Evolutionary conservation across 306 rosid genomes (phyloP).

Genomic region (Cucumis cinereus): DNA sequence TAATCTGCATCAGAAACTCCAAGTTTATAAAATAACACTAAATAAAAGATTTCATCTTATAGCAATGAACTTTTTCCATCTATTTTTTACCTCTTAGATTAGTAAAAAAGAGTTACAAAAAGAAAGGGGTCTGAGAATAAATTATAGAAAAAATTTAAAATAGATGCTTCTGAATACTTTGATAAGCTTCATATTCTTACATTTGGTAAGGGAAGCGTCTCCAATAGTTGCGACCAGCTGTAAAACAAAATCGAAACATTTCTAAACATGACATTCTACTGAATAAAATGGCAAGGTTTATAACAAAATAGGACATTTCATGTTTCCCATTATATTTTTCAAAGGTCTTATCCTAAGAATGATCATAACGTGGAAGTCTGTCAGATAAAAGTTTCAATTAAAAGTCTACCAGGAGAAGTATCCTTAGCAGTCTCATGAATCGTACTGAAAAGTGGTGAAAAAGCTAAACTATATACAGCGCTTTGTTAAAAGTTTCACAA

Average conservation of each 20-base stretch:
- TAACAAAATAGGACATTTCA: background rate
- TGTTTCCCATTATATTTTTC: background rate
- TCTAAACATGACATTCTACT: background rate
- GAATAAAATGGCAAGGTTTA: background rate
- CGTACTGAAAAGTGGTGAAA: background rate
- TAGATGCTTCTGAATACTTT: background rate
- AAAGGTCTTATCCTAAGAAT: background rate
- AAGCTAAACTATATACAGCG: background rate
- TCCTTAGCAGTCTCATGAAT: background rate
- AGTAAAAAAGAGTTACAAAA: background rate
- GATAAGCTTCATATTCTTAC: slow-evolving; percentile 31
- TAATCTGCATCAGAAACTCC: slow-evolving; percentile 50
- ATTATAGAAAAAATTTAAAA: background rate
- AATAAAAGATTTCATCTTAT: background rate
- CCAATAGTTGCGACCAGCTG: slow-evolving; percentile 99
- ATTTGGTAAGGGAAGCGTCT: slow-evolving; percentile 88
- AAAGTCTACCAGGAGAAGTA: background rate
- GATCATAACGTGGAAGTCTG: background rate
- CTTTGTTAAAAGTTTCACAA: background rate
- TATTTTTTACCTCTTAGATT: background rate
- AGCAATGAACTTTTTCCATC: background rate
- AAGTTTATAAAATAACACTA: background rate
- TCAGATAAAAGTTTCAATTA: background rate
- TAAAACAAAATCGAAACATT: slow-evolving; percentile 18
- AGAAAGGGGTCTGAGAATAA: background rate